These are phyloP conservation scores for Pyrenochaeta sp. DNA, from an alignment of 2,329 filamentous ascomycete genomes.

Conservation along the genomic window DNA sequence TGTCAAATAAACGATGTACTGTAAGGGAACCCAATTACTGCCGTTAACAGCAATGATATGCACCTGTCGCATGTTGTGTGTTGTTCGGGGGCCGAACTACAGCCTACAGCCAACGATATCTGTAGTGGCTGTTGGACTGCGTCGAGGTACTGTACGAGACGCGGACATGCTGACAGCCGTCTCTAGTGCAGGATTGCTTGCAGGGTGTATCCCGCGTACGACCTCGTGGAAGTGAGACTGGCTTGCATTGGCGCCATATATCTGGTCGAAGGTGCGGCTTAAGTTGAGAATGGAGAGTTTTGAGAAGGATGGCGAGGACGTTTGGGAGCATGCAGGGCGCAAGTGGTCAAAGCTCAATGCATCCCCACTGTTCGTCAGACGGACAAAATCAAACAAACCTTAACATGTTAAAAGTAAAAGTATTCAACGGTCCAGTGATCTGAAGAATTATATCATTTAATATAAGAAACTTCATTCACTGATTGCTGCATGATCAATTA, in stretches of 20 bases:
- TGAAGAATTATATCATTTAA: too few species aligned
- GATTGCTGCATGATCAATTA: too few species aligned
- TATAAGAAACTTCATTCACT: too few species aligned
- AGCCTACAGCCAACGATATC: conserved; percentile 18
- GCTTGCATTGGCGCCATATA: neutral
- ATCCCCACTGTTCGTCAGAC: too few species aligned
- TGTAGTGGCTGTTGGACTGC: neutral
- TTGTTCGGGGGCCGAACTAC: conserved; percentile 32
- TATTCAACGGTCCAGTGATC: neutral
- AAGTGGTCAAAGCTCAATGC: conserved; percentile 1
- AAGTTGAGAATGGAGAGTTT: neutral
- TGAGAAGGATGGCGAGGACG: neutral
- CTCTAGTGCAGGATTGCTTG: conserved; percentile 10
- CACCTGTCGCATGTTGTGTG: conserved; percentile 10
- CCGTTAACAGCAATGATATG: conserved; percentile 2
- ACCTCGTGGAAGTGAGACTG: neutral
- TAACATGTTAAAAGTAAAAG: too few species aligned
- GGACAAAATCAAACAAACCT: too few species aligned
- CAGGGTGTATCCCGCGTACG: too few species aligned
- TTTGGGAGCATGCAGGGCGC: neutral
- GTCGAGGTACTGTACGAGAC: conserved; percentile 8
- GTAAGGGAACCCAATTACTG: neutral
- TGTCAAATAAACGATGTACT: neutral
- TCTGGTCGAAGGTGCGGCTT: neutral
- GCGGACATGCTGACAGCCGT: conserved; percentile 15